Conservation (phyloP, 2,329 filamentous ascomycete species). For the Scedosporium aurantiacum region DNA sequence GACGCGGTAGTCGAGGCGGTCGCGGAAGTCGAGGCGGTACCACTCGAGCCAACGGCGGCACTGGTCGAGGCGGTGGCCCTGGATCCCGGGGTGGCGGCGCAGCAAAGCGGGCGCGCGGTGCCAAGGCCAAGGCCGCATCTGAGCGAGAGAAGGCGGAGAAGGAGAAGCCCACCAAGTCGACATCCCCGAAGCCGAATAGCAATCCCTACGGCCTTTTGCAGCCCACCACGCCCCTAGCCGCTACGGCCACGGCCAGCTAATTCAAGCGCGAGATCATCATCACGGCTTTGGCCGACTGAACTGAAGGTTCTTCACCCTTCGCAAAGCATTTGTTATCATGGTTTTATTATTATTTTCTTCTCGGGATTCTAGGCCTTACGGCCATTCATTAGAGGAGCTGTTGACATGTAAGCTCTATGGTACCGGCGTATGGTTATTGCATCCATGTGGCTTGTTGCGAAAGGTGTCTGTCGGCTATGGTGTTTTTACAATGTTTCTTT, state of each 20-base stretch:
- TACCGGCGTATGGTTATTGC: not conserved
- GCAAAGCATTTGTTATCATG: not conserved
- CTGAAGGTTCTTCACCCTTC: no score
- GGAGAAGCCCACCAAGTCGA: constrained; percentile 1
- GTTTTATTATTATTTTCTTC: not conserved
- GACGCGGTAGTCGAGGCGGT: constrained; percentile 40
- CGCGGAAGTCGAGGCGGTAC: constrained; percentile 30
- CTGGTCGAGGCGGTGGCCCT: constrained; percentile 32
- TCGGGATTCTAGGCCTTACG: not conserved
- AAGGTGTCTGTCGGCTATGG: not conserved
- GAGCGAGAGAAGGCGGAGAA: constrained; percentile 6
- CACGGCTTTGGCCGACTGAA: no score
- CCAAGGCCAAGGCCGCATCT: not conserved
- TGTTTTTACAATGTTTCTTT: not conserved
- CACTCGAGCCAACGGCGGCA: constrained; percentile 27
- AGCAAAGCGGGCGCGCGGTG: constrained; percentile 2
- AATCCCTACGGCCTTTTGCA: constrained; percentile 6
- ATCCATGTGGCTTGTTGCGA: not conserved
- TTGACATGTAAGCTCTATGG: not conserved
- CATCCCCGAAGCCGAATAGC: constrained; percentile 2
- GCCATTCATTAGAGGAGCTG: not conserved
- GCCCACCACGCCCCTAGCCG: not conserved
- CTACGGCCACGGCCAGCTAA: not conserved
- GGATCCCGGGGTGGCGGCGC: constrained; percentile 58
- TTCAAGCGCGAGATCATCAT: not conserved